Evolutionary conservation across 1,284 basidiomycete species (phyloP), one percentile per base, ranked within the genome.

Genomic region (Wolfiporia cocos): DNA sequence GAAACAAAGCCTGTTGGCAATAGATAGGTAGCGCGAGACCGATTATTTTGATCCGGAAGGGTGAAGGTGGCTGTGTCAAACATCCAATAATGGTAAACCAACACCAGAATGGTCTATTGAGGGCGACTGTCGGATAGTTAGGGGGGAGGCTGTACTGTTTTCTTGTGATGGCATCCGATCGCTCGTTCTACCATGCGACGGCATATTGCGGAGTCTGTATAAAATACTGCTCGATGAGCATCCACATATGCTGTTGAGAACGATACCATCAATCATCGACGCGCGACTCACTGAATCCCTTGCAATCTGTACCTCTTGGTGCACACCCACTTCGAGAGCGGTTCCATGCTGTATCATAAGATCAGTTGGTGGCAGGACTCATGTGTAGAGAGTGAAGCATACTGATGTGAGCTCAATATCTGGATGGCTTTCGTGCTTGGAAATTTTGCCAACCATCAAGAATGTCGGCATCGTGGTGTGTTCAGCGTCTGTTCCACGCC

Each of bases 401-500:
- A 43, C 42, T 18, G 36, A 21, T 3, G 9, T 29, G 2, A 12
- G 22, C 29, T 43, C 29, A 3, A 20, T 1, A 15, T 43, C 42
- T 4, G n/a, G 29, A 5, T 33, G 12, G 6, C 30, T 19, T 3
- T 6, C 22, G 5, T 48, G 26, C 37, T 51, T 48, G 2, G 54
- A 52, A 29, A 52, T 38, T 41, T 62, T 62, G 26, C 55, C 53
- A 38, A 71, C 64, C 64, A 71, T 64, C 48, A 67, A 62, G 61
- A 70, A 66, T 2, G 64, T 66, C n/a, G 66, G 67, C 39, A 64
- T 62, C 3, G 65, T 63, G 15, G 47, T 53, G 7, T 55, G 55
- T 34, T 63, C 62, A 30, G 51, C 62, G 34, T 73, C 70, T 1
- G 69, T 71, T 5, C 70, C 69, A 34, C 63, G 64, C 5, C 69